These are phyloP conservation scores for Filobasidium floriforme DNA, from an alignment of 768 basidiomycete genomes.

Conservation along the genomic window DNA sequence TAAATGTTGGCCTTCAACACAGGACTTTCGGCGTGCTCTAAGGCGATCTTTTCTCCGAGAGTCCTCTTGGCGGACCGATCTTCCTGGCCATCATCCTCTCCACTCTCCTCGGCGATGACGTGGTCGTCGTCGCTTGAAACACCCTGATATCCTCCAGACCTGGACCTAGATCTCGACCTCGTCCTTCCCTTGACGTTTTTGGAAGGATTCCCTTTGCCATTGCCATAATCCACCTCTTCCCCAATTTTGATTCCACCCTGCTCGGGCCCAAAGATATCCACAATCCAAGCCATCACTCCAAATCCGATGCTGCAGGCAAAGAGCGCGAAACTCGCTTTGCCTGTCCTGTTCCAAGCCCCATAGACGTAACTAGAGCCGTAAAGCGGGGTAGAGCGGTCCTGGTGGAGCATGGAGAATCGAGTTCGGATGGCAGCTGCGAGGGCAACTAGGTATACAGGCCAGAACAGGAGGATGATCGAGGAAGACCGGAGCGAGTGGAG, in stretches of 20 bases:
- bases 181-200: background rate
- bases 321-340: slow-evolving; percentile 26
- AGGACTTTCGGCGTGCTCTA: slow-evolving; percentile 55
- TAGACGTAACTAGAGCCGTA: background rate
- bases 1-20: slow-evolving; percentile 69
- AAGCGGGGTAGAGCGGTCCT: slow-evolving; percentile 31
- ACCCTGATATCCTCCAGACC: slow-evolving; percentile 29
- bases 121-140: slow-evolving; percentile 34
- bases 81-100: slow-evolving; percentile 6
- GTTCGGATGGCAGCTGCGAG: slow-evolving; percentile 60
- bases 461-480: slow-evolving; percentile 67
- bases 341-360: slow-evolving; percentile 5
- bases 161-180: slow-evolving; percentile 26
- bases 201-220: background rate
- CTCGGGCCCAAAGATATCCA: slow-evolving; percentile 68
- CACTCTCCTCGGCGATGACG: slow-evolving; percentile 28
- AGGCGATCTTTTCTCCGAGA: slow-evolving; percentile 28
- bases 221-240: slow-evolving; percentile 22
- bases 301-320: slow-evolving; percentile 36
- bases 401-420: background rate
- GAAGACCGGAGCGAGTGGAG: slow-evolving; percentile 64
- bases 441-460: slow-evolving; percentile 59
- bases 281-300: slow-evolving; percentile 52
- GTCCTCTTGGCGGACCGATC: slow-evolving; percentile 17
- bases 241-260: slow-evolving; percentile 39